A percentile compares a stretch with the other conserved stretches of the same genome.
These are phyloP conservation scores for Kurtzmaniella cleridarum DNA, from an alignment of 805 yeast genomes.

Conservation along the genomic window DNA sequence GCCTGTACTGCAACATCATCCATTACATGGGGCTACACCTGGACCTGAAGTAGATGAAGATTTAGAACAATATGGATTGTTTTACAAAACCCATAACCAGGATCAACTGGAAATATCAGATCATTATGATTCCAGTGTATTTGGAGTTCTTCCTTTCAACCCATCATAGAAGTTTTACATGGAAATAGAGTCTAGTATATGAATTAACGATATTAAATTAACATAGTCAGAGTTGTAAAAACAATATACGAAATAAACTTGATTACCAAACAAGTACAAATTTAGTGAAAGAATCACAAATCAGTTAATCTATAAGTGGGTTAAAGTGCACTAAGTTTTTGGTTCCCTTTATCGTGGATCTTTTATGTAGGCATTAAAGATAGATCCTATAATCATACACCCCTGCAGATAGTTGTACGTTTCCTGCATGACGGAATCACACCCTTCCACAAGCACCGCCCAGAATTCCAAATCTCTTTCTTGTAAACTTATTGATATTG, in stretches of 20 bases:
- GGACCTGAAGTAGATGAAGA: conserved; percentile 29
- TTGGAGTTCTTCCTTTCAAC: conserved; percentile 39
- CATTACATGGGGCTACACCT: conserved; percentile 29
- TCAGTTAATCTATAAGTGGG: too few species aligned
- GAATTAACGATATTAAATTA: neutral
- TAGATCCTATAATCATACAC: too few species aligned
- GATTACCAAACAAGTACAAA: too few species aligned
- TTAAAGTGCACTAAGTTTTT: too few species aligned
- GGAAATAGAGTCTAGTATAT: neutral
- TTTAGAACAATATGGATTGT: conserved; percentile 32
- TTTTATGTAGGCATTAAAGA: too few species aligned
- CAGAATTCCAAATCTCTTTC: too few species aligned
- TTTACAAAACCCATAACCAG: conserved; percentile 30
- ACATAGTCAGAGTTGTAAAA: too few species aligned
- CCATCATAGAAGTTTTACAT: conserved; percentile 21
- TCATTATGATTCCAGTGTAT: conserved; percentile 13
- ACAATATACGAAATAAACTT: too few species aligned
- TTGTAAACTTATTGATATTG: too few species aligned
- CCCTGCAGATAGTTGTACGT: neutral
- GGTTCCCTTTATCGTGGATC: too few species aligned
- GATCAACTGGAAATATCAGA: conserved; percentile 18
- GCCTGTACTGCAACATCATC: conserved; percentile 54
- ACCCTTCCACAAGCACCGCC: neutral
- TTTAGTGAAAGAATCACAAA: too few species aligned
- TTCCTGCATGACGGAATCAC: neutral